Conservation (phyloP, 306 rosid genomes). For the apple (Malus domestica) region ASM211411v1 NC_041803.1:18515501-18516000, state of each 20-base stretch:
- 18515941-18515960: constrained; percentile 5
- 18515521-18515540: constrained; percentile 29
- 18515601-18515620: neutral
- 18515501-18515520: constrained; percentile 13
- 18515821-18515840: constrained; percentile 26
- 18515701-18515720: constrained; percentile 29
- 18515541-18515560: constrained; percentile 36
- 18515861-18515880: neutral
- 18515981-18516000: constrained; percentile 27
- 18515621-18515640: neutral
- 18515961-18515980: constrained; percentile 4
- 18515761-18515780: constrained; percentile 34
- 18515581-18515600: constrained; percentile 21
- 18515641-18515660: neutral
- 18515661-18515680: constrained; percentile 5
- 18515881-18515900: neutral
- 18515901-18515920: constrained; percentile 15
- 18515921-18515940: constrained; percentile 18
- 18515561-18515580: constrained; percentile 36
- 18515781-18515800: constrained; percentile 38
- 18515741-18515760: constrained; percentile 29
- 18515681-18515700: constrained; percentile 38
- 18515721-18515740: constrained; percentile 46
- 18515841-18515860: constrained; percentile 7
- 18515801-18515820: constrained; percentile 33